Evolutionary conservation across 306 rosid species (phyloP), one percentile per base, ranked within the genome.

Genomic region (Ziziphus jujuba): DNA sequence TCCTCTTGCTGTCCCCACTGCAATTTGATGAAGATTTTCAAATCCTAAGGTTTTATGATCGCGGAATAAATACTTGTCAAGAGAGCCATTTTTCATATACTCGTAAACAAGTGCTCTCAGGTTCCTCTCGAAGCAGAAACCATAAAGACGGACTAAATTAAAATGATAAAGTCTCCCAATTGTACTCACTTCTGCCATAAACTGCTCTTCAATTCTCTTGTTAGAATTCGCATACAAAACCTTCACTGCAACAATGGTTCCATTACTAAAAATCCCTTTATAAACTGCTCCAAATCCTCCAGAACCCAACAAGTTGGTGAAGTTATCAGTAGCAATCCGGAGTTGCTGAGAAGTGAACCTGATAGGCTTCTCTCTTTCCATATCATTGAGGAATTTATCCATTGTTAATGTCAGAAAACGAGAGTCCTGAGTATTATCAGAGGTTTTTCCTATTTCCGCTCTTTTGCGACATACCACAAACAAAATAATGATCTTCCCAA

Each of bases 81-180:
- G 82, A 2, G 86, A 83, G 20, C 84, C 84, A 53, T 83, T 83
- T 2, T 34, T 65, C 82, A 78, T 66, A 50, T 63, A 84, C 43
- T 76, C 86, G 53, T 80, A 86, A 43, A 86, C 88, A 17, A 86
- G 75, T 0, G 88, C 88, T 20, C 63, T 78, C 50, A 80, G 44
- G 25, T 70, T 19, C 15, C 34, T 55, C 45, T 82, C 88, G 20
- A 78, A 73, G 56, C 89, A 79, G 62, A 81, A 87, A 13, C 87
- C 87, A 9, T 28, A 47, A 6, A 85, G 78, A 22, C 61, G 23
- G 9, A 85, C 90, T 0, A 85, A 66, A 65, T 79, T 85, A 51
- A 82, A 77, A 53, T 85, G 90, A 66, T 73, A 81, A 59, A 69
- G 28, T 75, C 72, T 65, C 5, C 76, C 77, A 19, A 79, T 74